These are phyloP conservation scores for Penicillium subrubescens DNA, from an alignment of 495 filamentous ascomycete species.

Conservation along the genomic window DNA sequence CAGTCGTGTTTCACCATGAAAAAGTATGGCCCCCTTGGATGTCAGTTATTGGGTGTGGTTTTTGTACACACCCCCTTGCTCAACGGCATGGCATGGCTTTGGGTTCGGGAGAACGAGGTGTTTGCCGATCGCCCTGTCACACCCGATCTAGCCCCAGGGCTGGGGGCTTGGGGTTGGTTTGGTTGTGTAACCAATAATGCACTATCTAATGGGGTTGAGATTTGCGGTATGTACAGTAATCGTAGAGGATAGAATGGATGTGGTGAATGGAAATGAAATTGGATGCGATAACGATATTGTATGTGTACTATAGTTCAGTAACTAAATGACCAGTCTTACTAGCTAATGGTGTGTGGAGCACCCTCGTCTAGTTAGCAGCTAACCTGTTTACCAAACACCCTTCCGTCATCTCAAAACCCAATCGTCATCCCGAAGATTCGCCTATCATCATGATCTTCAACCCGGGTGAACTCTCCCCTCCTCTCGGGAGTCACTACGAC, in stretches of 20 bases:
- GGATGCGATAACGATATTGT: too few relatives aligned
- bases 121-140: conserved; percentile 1
- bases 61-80: neutral
- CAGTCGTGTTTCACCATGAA: conserved; percentile 18
- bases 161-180: neutral
- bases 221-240: neutral
- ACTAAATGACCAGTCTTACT: neutral
- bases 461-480: conserved; percentile 14
- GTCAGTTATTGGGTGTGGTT: neutral
- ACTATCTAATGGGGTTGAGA: neutral
- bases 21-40: neutral
- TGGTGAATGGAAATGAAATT: neutral
- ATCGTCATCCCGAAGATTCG: neutral
- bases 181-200: neutral
- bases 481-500: neutral
- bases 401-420: neutral
- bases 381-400: too few relatives aligned
- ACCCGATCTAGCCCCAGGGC: neutral
- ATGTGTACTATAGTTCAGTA: too few relatives aligned
- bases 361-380: too few relatives aligned
- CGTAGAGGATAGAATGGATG: neutral
- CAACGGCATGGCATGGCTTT: neutral
- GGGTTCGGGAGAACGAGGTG: neutral
- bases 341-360: too few relatives aligned
- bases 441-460: conserved; percentile 10